phyloP scores from a whole-genome alignment of 2,329 filamentous ascomycete species.

The Colletotrichum melonis region DNA sequence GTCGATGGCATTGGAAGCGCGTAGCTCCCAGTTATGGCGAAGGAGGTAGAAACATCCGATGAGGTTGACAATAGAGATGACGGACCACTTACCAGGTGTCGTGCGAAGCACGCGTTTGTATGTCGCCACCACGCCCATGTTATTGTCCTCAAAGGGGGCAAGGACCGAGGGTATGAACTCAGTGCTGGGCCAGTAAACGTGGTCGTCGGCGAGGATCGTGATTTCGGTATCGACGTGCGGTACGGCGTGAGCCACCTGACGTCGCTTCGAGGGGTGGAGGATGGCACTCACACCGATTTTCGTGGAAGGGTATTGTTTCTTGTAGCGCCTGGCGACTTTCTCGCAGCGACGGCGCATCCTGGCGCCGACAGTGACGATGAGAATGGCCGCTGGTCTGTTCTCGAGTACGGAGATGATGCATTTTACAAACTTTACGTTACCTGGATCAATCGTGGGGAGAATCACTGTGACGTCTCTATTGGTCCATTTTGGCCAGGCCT shows the following conservation, averaged over 20 bases:
- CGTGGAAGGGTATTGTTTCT: slow-evolving; percentile 34
- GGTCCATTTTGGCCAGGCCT: slow-evolving; percentile 43
- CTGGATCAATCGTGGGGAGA: slow-evolving; percentile 61
- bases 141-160: slow-evolving; percentile 54
- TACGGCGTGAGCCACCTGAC: slow-evolving; percentile 57
- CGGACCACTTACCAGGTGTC: slow-evolving; percentile 40
- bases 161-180: slow-evolving; percentile 55
- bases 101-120: slow-evolving; percentile 63
- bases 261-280: slow-evolving; percentile 57
- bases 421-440: slow-evolving; percentile 51
- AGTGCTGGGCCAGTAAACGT: slow-evolving; percentile 59
- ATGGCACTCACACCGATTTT: slow-evolving; percentile 46
- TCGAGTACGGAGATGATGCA: slow-evolving; percentile 53
- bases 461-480: slow-evolving; percentile 60
- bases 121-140: slow-evolving; percentile 66
- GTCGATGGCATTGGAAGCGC: slow-evolving; percentile 66
- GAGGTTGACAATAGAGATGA: slow-evolving; percentile 58
- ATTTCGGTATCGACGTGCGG: slow-evolving; percentile 51
- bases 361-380: slow-evolving; percentile 58
- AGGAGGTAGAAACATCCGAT: slow-evolving; percentile 69
- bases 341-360: slow-evolving; percentile 10
- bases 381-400: slow-evolving; percentile 51
- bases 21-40: slow-evolving; percentile 72
- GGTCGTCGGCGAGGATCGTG: slow-evolving; percentile 62
- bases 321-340: not conserved